Evolutionary conservation across 2,329 filamentous ascomycete genomes (phyloP).

Genomic region (Graphiopsis chlorocephala): DNA sequence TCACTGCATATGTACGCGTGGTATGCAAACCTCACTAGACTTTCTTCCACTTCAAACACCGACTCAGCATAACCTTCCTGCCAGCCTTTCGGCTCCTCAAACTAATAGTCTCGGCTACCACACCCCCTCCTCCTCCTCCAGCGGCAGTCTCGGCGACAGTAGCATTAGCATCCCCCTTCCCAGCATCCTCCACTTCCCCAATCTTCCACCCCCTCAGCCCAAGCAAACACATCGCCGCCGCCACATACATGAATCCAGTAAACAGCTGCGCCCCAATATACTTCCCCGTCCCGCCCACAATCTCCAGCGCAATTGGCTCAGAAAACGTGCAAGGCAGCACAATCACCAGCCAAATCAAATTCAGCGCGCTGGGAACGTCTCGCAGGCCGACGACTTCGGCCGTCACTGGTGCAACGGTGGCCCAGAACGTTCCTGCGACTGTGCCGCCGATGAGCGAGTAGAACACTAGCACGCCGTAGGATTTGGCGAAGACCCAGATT

Average conservation of each 20-base stretch:
- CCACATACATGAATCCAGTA: conserved; percentile 61
- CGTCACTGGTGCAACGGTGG: conserved; percentile 64
- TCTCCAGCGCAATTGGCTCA: conserved; percentile 55
- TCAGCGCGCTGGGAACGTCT: conserved; percentile 66
- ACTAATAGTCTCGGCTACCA: conserved; percentile 23
- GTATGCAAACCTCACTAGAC: conserved; percentile 23
- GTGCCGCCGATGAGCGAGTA: conserved; percentile 65
- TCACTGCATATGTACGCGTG: not conserved
- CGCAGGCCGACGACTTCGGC: conserved; percentile 72
- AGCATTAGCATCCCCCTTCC: conserved; percentile 30
- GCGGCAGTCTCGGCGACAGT: conserved; percentile 18
- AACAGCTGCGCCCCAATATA: conserved; percentile 61
- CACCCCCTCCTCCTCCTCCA: conserved; percentile 17
- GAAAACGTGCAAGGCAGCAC: conserved; percentile 67
- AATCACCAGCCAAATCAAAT: conserved; percentile 69
- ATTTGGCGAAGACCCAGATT: conserved; percentile 70
- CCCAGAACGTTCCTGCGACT: conserved; percentile 68
- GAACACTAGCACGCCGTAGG: conserved; percentile 66
- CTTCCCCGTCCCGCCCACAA: conserved; percentile 47
- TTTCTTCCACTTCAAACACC: conserved; percentile 33
- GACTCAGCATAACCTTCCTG: conserved; percentile 26
- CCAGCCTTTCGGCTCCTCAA: conserved; percentile 21
- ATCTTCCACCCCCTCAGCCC: conserved; percentile 62
- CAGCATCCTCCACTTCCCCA: conserved; percentile 47
- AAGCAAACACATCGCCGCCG: conserved; percentile 52